Evolutionary conservation across 1,284 basidiomycete species (phyloP).

Genomic region (Cutaneotrichosporon cyanovorans): DNA sequence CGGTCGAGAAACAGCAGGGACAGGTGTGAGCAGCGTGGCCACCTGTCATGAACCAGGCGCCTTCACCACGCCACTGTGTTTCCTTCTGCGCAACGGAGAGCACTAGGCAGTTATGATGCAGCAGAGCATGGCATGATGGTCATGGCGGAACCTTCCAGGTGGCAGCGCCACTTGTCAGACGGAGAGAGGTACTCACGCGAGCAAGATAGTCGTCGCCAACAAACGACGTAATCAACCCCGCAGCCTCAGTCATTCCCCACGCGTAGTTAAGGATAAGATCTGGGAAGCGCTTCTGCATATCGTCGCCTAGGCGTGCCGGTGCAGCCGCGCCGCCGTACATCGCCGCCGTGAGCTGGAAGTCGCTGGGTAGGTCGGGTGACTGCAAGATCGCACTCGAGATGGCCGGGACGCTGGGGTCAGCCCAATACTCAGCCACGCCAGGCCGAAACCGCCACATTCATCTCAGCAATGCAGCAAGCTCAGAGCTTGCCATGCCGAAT

Average conservation of each 20-base stretch:
- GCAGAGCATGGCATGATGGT: no score
- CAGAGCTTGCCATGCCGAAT: slow-evolving; percentile 10
- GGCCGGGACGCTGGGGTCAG: slow-evolving; percentile 25
- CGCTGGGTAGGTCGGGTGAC: slow-evolving; percentile 21
- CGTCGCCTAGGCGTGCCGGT: slow-evolving; percentile 26
- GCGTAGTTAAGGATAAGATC: slow-evolving; percentile 20
- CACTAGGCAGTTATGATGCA: no score
- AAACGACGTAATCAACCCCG: slow-evolving; percentile 32
- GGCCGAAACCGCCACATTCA: no score
- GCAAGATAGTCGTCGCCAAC: slow-evolving; percentile 33
- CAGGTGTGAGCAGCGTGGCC: no score
- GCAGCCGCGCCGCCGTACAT: slow-evolving; percentile 40
- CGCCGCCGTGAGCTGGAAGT: slow-evolving; percentile 26
- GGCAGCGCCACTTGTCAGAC: no score
- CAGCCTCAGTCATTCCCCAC: slow-evolving; percentile 41
- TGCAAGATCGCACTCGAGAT: slow-evolving; percentile 31
- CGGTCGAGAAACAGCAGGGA: no score
- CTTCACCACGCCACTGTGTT: no score
- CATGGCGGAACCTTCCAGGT: no score
- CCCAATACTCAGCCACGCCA: neutral
- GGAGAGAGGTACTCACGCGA: slow-evolving; percentile 3
- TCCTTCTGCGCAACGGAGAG: no score
- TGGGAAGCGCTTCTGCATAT: slow-evolving; percentile 30
- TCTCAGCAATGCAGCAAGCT: neutral
- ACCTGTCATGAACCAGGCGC: no score